A percentile compares a stretch with the other conserved stretches of the same genome.
Conservation (phyloP, 306 rosid species). For the Heteromeles arbutifolia region DNA sequence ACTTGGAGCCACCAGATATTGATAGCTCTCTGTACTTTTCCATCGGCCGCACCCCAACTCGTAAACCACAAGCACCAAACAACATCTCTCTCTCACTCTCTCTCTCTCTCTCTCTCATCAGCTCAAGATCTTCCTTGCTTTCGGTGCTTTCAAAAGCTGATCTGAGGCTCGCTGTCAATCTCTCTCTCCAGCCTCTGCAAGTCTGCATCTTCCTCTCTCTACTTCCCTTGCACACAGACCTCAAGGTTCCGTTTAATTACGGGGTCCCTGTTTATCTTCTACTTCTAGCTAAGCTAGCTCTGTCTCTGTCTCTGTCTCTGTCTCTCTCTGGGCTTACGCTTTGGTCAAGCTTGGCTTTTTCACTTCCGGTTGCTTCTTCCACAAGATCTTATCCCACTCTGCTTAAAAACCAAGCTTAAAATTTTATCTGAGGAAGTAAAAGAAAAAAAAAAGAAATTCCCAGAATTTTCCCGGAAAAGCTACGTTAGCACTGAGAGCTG, state of each 20-base stretch:
- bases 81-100: constrained; percentile 2
- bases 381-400: constrained; percentile 78
- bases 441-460: constrained; percentile 14
- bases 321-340: constrained; percentile 10
- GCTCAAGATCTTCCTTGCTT: constrained; percentile 44
- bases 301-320: neutral
- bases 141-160: constrained; percentile 27
- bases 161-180: constrained; percentile 12
- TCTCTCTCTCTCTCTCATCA: constrained; percentile 1
- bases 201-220: neutral
- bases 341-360: constrained; percentile 1
- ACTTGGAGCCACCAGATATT: neutral
- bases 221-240: constrained; percentile 21
- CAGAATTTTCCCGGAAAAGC: constrained; percentile 25
- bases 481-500: neutral
- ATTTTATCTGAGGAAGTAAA: constrained; percentile 14
- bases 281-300: constrained; percentile 6
- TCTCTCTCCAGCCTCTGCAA: neutral
- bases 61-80: neutral
- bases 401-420: constrained; percentile 59
- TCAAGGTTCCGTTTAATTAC: constrained; percentile 18
- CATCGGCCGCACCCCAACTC: constrained; percentile 15
- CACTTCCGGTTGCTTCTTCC: constrained; percentile 45
- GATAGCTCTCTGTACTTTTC: constrained; percentile 16
- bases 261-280: constrained; percentile 19